phyloP scores from a whole-genome alignment of 2,329 filamentous ascomycete genomes.

The Stachybotrys elegans region DNA sequence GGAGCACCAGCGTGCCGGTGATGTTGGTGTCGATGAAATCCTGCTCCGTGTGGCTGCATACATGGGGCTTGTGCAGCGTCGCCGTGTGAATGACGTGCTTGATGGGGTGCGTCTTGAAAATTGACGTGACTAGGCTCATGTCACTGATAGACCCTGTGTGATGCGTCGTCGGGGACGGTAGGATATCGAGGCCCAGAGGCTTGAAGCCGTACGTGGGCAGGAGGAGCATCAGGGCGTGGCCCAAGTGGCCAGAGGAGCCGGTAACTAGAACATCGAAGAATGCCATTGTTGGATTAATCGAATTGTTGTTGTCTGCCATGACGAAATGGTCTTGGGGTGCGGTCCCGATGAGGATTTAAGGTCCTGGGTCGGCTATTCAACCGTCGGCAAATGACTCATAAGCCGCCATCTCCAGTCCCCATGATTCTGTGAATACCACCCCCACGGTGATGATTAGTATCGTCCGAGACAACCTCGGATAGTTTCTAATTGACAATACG shows the following conservation, averaged over 20 bases:
- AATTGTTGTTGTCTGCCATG: too few relatives aligned
- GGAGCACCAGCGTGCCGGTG: constrained; percentile 34
- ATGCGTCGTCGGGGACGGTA: constrained; percentile 29
- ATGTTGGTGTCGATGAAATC: constrained; percentile 41
- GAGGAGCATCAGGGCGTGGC: constrained; percentile 38
- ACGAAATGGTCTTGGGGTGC: too few relatives aligned
- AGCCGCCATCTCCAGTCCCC: too few relatives aligned
- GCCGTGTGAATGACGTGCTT: constrained; percentile 38
- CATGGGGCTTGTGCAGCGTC: constrained; percentile 43
- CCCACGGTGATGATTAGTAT: too few relatives aligned
- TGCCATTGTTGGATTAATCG: too few relatives aligned
- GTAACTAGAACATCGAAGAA: constrained; percentile 36
- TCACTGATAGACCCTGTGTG: constrained; percentile 32
- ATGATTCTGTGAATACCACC: too few relatives aligned
- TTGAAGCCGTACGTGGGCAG: constrained; percentile 32
- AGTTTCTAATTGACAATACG: too few relatives aligned
- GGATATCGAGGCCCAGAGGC: constrained; percentile 39
- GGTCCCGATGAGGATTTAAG: too few relatives aligned
- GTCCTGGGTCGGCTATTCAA: too few relatives aligned
- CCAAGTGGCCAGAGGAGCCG: constrained; percentile 41
- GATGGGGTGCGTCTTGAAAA: constrained; percentile 28
- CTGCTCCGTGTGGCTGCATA: constrained; percentile 36
- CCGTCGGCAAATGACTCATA: too few relatives aligned
- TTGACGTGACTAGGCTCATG: constrained; percentile 21
- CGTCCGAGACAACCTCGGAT: too few relatives aligned